Base-by-base conservation (phyloP, 495 filamentous ascomycete genomes). In the Neurospora cerealis region DNA sequence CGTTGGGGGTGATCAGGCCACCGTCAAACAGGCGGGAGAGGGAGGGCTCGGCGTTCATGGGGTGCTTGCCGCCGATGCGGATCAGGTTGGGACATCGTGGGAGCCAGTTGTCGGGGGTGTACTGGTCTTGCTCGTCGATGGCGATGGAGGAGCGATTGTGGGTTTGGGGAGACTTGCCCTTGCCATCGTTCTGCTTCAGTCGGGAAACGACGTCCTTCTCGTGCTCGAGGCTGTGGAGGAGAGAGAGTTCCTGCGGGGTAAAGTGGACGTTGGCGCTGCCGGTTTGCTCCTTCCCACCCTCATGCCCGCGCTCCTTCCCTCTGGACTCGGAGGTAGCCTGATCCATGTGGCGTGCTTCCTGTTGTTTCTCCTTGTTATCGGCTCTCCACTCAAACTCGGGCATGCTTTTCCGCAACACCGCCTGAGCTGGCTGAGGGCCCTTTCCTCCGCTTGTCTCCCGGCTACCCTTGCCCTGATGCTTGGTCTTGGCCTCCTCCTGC, bases 61-160 rank as follows among this genome's bases (percentile, higher is more conserved):
- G 73, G 48, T 76, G 75, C 4, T 74, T 76, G 10, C 71, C 73
- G 15, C 70, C 74, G 32, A 72, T 62, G 0, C 75, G 75, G 38
- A 74, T 74, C 1, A 76, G 38, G 28, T 70, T 69, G 3, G 70
- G 66, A 37, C 62, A 74, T 39, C 73, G 70, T 8, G 75, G 75
- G 4, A 74, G 70, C 75, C 75, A 76, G 70, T 74, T 76, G 75
- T 76, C 73, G 15, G 73, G 75, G 4, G 75, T 74, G 40, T 74
- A 76, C 28, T 74, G 75, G 75, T 76, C 75, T 42, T 76, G 75
- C 21, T 74, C 73, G 70, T 76, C 73, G 70, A 76, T 74, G 73
- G 73, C 62, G 73, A 76, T 73, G 41, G 75, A 74, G 1, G 75
- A 72, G 38, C 73, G 75, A 44, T 76, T 76, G 73, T 74, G 40